Evolutionary conservation across 345 rosid species (phyloP), one percentile per base, ranked within the genome.

Genomic region (Moringa oleifera): DNA sequence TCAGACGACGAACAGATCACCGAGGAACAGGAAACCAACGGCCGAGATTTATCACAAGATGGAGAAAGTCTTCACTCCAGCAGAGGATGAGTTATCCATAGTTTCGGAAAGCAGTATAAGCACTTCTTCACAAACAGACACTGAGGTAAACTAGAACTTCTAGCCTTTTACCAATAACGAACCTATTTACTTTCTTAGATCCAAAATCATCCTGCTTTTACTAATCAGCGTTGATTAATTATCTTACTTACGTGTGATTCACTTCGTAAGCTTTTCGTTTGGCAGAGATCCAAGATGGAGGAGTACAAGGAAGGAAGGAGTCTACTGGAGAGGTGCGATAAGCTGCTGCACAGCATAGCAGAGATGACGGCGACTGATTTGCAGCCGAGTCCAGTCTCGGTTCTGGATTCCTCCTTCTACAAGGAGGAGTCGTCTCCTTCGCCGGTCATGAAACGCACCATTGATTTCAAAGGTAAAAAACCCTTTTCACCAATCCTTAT

Each of bases 321-420:
- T 66, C 59, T 93, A 28, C 51, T 90, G 61, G 97, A 93, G 79
- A 86, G 97, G 68, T 90, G 98, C 61, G 96, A 83, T 65, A 86
- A 87, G 80, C 81, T 94, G 61, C 97, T 90, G 17, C 67, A 85
- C 70, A 88, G 89, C 80, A 90, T 90, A 23, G 97, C 97, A 0
- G 97, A 90, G 81, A 88, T 90, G 77, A 82, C 92, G 6, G 50
- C 79, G 25, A 64, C 71, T 46, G 89, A 89, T 77, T 75, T 81
- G 69, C 99, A 88, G 71, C 97, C 97, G 60, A 90, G 97, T 75
- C 99, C 99, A 0, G 93, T 90, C 7, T 94, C 99, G 0, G 99
- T 94, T 63, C 92, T 94, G 20, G 96, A 94, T 66, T 73, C 88
- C 19, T 87, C 90, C 18, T 73, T 88, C 55, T 94, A 85, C 89